phyloP scores from a whole-genome alignment of 208 protist species.

The Leishmania martiniquensis region DNA sequence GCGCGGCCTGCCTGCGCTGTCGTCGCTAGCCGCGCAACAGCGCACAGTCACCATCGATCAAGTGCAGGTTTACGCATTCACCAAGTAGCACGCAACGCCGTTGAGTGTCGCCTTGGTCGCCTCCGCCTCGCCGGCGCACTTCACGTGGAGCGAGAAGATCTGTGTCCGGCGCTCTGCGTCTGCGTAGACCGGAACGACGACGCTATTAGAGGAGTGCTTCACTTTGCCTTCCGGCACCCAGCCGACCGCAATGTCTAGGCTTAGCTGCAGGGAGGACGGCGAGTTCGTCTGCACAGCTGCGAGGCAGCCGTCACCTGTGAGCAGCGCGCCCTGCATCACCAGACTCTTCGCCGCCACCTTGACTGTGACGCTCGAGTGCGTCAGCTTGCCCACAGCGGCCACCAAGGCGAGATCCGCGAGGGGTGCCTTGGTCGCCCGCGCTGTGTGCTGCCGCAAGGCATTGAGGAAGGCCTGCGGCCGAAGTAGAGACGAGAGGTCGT shows the following conservation, averaged over 20 bases:
- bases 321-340: constrained; percentile 72
- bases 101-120: constrained; percentile 47
- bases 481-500: constrained; percentile 90
- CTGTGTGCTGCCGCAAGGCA: constrained; percentile 95
- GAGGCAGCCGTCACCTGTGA: constrained; percentile 48
- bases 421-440: constrained; percentile 56
- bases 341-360: constrained; percentile 65
- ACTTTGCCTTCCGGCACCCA: constrained; percentile 51
- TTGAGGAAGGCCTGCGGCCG: constrained; percentile 95
- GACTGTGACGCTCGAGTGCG: constrained; percentile 31
- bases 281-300: constrained; percentile 46
- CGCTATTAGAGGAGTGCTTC: constrained; percentile 25
- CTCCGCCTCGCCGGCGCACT: constrained; percentile 32
- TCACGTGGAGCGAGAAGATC: constrained; percentile 59
- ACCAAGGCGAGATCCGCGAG: constrained; percentile 87
- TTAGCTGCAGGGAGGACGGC: constrained; percentile 62
- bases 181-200: constrained; percentile 76
- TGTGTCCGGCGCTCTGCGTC: constrained; percentile 49
- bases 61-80: constrained; percentile 23
- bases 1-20: not conserved
- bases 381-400: constrained; percentile 26
- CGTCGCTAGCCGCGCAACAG: not conserved
- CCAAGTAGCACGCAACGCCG: constrained; percentile 77
- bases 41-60: not conserved
- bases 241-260: constrained; percentile 51